A percentile compares a stretch with the other conserved stretches of the same genome.
These are phyloP conservation scores for Alternaria brassicae DNA, from an alignment of 2,329 filamentous ascomycete species.

Conservation along the genomic window DNA sequence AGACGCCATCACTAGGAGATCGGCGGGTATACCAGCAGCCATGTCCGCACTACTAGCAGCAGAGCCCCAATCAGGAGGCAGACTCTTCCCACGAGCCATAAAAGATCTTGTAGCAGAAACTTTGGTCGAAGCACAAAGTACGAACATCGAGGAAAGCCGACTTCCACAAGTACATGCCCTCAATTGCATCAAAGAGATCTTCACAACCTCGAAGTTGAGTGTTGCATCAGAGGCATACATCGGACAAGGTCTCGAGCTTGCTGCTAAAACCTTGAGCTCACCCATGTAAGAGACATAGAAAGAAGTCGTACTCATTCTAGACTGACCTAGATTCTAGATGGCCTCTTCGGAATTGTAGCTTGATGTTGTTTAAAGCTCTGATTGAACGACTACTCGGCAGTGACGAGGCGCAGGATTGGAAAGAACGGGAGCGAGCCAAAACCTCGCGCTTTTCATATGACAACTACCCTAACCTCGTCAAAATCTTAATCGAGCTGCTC, in stretches of 20 bases:
- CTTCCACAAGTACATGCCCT: slow-evolving; percentile 92
- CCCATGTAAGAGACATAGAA: slow-evolving; percentile 65
- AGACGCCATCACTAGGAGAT: slow-evolving; percentile 83
- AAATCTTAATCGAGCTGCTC: slow-evolving; percentile 69
- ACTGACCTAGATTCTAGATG: slow-evolving; percentile 62
- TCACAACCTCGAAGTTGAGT: slow-evolving; percentile 80
- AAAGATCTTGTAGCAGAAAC: slow-evolving; percentile 67
- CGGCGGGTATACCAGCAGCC: slow-evolving; percentile 88
- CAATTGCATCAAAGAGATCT: slow-evolving; percentile 91
- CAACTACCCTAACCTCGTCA: slow-evolving; percentile 70
- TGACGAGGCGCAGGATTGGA: slow-evolving; percentile 68
- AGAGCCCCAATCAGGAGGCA: slow-evolving; percentile 63
- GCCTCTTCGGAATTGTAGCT: slow-evolving; percentile 92
- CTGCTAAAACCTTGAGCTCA: slow-evolving; percentile 78
- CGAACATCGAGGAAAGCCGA: slow-evolving; percentile 63
- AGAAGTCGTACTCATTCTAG: neutral
- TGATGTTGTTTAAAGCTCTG: slow-evolving; percentile 86
- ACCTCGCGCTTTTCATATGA: slow-evolving; percentile 70
- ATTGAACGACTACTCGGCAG: slow-evolving; percentile 81
- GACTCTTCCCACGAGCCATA: slow-evolving; percentile 71
- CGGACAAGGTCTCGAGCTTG: slow-evolving; percentile 76
- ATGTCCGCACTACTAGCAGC: slow-evolving; percentile 81
- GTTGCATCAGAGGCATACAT: slow-evolving; percentile 76
- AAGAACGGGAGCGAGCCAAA: slow-evolving; percentile 53
- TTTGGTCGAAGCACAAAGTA: slow-evolving; percentile 60